Evolutionary conservation across 2,329 filamentous ascomycete genomes (phyloP).

Genomic region (Ophiostoma himal-ulmi): DNA sequence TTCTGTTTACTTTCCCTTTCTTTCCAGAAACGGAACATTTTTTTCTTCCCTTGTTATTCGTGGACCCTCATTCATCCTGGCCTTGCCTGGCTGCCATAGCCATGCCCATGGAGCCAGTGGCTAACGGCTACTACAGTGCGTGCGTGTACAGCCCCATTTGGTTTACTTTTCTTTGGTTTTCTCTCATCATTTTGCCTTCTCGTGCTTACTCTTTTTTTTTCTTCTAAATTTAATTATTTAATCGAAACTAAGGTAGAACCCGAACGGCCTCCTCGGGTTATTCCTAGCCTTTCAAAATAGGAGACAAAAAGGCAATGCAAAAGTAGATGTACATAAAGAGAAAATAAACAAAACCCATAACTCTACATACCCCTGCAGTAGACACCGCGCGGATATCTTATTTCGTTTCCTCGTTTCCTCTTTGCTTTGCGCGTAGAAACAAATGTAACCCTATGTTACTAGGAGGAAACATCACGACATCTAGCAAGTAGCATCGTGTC

Average conservation of each 20-base stretch:
- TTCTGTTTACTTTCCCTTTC: background rate
- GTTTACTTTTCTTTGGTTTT: background rate
- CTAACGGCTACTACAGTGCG: background rate
- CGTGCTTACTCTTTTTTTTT: background rate
- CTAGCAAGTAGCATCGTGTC: background rate
- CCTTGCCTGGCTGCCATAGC: background rate
- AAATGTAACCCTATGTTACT: background rate
- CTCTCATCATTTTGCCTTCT: no score
- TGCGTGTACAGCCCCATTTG: background rate
- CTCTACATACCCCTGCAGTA: background rate
- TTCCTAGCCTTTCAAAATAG: background rate
- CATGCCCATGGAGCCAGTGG: background rate
- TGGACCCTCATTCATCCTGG: background rate
- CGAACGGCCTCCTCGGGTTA: background rate
- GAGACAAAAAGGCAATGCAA: background rate
- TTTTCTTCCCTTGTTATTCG: background rate
- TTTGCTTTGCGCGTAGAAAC: background rate
- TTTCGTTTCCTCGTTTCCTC: background rate
- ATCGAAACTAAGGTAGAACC: background rate
- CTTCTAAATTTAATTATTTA: background rate
- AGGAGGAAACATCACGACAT: conserved; percentile 7
- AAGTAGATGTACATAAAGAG: background rate
- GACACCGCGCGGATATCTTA: background rate
- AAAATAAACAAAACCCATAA: background rate
- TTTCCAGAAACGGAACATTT: background rate